These are phyloP conservation scores for Tetradesmus obliquus DNA, from an alignment of 139 green algal species.

Conservation along the genomic window DNA sequence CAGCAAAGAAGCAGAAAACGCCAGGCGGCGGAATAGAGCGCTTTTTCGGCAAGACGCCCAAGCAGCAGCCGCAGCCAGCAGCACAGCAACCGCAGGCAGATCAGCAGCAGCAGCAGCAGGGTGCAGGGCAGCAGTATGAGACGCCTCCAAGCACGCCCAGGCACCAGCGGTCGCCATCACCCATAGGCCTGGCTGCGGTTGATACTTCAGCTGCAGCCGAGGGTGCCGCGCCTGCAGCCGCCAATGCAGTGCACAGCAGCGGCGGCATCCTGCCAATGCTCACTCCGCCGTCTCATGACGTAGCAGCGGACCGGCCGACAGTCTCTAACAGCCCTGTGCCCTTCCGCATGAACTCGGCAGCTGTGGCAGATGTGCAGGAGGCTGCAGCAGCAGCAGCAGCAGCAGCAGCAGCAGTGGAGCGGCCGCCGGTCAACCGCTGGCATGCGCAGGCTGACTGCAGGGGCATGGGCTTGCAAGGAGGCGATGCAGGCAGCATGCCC, in stretches of 20 bases:
- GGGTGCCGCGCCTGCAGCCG: neutral
- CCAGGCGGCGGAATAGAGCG: neutral
- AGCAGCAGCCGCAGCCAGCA: neutral
- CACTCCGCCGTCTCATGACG: conserved; percentile 16
- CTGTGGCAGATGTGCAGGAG: neutral
- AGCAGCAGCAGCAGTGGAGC: conserved; percentile 38
- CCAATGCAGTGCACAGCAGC: neutral
- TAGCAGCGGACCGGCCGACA: conserved; percentile 10
- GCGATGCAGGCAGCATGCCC: conserved; percentile 13
- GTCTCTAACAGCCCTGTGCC: conserved; percentile 33
- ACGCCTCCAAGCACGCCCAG: conserved; percentile 18
- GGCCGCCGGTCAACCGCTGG: conserved; percentile 35
- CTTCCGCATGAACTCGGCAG: conserved; percentile 7
- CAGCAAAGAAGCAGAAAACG: conserved; percentile 40
- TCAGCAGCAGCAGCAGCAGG: conserved; percentile 16
- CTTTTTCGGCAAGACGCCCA: neutral
- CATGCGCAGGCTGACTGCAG: conserved; percentile 37
- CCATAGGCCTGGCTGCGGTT: neutral
- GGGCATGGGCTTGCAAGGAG: conserved; percentile 29
- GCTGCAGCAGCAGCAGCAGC: neutral
- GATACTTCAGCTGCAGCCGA: neutral
- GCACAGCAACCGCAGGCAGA: neutral
- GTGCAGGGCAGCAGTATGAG: neutral
- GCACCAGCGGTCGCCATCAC: neutral
- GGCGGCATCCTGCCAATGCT: conserved; percentile 22